These are phyloP conservation scores for Arachis stenosperma DNA, from an alignment of 306 rosid species.

Conservation along the genomic window DNA sequence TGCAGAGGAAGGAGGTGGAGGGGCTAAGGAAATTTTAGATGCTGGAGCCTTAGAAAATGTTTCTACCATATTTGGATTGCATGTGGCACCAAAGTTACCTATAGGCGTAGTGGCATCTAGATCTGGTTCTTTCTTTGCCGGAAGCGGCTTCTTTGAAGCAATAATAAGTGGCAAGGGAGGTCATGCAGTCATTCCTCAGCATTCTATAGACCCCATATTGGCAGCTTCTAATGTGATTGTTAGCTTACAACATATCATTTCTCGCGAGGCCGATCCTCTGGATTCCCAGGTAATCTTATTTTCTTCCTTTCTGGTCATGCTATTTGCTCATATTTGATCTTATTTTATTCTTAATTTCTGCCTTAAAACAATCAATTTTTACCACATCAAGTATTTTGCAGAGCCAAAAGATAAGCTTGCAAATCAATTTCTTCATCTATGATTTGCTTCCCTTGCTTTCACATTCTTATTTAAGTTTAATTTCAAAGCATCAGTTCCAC, in stretches of 20 bases:
- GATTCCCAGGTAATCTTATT: conserved; percentile 71
- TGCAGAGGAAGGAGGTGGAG: conserved; percentile 92
- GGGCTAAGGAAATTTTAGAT: conserved; percentile 76
- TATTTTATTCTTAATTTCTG: background rate
- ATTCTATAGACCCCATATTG: conserved; percentile 81
- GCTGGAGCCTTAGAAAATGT: conserved; percentile 64
- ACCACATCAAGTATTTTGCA: background rate
- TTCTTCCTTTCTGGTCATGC: conserved; percentile 10
- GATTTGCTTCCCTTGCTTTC: conserved; percentile 23
- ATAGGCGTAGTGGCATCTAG: conserved; percentile 65
- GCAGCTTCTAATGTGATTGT: conserved; percentile 79
- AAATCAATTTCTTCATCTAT: conserved; percentile 2
- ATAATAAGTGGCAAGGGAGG: conserved; percentile 85
- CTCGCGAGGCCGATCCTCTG: conserved; percentile 85
- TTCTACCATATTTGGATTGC: conserved; percentile 78
- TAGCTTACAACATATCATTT: conserved; percentile 85
- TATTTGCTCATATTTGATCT: background rate
- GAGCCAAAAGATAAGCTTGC: background rate
- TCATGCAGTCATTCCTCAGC: conserved; percentile 89
- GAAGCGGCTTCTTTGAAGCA: conserved; percentile 78
- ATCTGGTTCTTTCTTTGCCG: conserved; percentile 76
- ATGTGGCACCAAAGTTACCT: conserved; percentile 38
- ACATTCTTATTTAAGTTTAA: background rate
- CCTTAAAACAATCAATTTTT: background rate
- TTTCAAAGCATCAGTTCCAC: conserved; percentile 18